A percentile compares a stretch with the other conserved stretches of the same genome.
These are phyloP conservation scores for Capsicum rhomboideum DNA, from an alignment of 257 asterid genomes.

Conservation along the genomic window DNA sequence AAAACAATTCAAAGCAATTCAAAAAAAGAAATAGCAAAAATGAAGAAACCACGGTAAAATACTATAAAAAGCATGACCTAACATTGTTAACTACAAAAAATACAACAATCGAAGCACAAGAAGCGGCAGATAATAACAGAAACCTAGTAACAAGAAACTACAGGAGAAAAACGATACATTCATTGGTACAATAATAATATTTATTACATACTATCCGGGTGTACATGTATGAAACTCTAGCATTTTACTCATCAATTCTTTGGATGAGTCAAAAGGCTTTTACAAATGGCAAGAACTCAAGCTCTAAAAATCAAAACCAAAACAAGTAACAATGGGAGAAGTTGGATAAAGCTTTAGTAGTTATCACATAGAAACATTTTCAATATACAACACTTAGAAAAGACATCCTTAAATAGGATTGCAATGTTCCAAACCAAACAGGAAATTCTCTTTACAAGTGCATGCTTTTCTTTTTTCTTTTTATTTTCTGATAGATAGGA, in stretches of 20 bases:
- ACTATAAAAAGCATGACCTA: too few species aligned
- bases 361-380: slow-evolving; percentile 19
- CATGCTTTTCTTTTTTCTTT: neutral
- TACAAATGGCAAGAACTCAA: slow-evolving; percentile 14
- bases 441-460: slow-evolving; percentile 15
- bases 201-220: slow-evolving; percentile 2
- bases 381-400: slow-evolving; percentile 33
- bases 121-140: too few species aligned
- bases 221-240: slow-evolving; percentile 19
- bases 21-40: too few species aligned
- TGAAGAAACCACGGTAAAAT: too few species aligned
- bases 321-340: neutral
- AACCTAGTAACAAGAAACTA: too few species aligned
- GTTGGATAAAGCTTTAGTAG: slow-evolving; percentile 12
- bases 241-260: slow-evolving; percentile 30
- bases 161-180: too few species aligned
- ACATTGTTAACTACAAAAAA: too few species aligned
- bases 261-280: slow-evolving; percentile 27
- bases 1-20: too few species aligned
- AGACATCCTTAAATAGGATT: slow-evolving; percentile 14
- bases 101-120: too few species aligned
- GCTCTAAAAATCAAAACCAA: slow-evolving; percentile 27
- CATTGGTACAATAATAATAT: slow-evolving; percentile 3
- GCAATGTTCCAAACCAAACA: slow-evolving; percentile 6
- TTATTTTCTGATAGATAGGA: slow-evolving; percentile 47